Percentiles rank a stretch among this genome's conserved stretches.
phyloP scores from a whole-genome alignment of 1,284 basidiomycete species.

The Volvariella surrecta region DNA sequence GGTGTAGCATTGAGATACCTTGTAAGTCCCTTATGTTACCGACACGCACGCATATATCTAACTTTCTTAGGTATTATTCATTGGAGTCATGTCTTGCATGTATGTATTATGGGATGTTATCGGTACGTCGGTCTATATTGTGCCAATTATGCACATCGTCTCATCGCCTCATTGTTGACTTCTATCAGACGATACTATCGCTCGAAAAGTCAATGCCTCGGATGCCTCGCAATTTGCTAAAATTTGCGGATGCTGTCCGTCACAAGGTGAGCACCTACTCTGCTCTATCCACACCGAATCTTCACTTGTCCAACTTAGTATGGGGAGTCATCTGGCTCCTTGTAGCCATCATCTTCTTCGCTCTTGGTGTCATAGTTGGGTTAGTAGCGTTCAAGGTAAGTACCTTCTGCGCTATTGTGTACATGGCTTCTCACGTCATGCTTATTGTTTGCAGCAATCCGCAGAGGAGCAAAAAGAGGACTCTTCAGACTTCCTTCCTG shows the following conservation, averaged over 20 bases:
- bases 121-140: slow-evolving; percentile 33
- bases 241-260: slow-evolving; percentile 77
- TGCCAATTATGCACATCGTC: neutral
- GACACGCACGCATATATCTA: neutral
- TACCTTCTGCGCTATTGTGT: slow-evolving; percentile 4
- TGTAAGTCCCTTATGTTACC: slow-evolving; percentile 27
- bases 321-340: slow-evolving; percentile 92
- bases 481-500: slow-evolving; percentile 51
- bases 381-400: slow-evolving; percentile 79
- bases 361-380: slow-evolving; percentile 74
- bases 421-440: slow-evolving; percentile 5
- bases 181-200: slow-evolving; percentile 74
- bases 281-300: neutral
- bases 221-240: slow-evolving; percentile 89
- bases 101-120: slow-evolving; percentile 86
- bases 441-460: slow-evolving; percentile 35
- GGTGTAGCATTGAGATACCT: slow-evolving; percentile 68
- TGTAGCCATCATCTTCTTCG: slow-evolving; percentile 77
- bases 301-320: slow-evolving; percentile 33
- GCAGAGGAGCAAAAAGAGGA: slow-evolving; percentile 42
- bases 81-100: slow-evolving; percentile 92
- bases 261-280: slow-evolving; percentile 37
- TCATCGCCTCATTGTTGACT: slow-evolving; percentile 8
- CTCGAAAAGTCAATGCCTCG: slow-evolving; percentile 84
- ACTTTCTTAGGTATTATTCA: slow-evolving; percentile 66